phyloP scores from a whole-genome alignment of 805 yeast species.

The Candida koratica region DNA sequence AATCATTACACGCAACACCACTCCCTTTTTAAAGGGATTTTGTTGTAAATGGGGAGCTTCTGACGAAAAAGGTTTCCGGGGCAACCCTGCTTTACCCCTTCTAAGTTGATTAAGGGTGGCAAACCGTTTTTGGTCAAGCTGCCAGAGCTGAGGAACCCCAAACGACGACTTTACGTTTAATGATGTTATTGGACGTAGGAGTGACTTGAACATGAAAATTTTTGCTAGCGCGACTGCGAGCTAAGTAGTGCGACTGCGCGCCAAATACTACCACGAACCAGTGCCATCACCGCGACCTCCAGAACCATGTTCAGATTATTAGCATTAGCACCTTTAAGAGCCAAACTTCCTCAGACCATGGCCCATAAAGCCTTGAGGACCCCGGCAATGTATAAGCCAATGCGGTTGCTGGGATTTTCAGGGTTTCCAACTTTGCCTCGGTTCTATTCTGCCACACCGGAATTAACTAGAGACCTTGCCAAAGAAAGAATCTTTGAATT shows the following conservation, averaged over 20 bases:
- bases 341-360: too few species aligned
- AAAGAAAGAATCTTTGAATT: slow-evolving; percentile 59
- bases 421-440: too few species aligned
- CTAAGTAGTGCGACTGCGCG: too few species aligned
- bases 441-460: slow-evolving; percentile 55
- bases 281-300: too few species aligned
- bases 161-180: not conserved
- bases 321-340: slow-evolving; percentile 2
- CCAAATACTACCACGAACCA: too few species aligned
- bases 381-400: too few species aligned
- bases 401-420: slow-evolving; percentile 7
- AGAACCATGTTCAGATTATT: not conserved
- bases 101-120: slow-evolving; percentile 79
- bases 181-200: not conserved
- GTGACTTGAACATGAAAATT: slow-evolving; percentile 5
- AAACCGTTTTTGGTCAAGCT: slow-evolving; percentile 39
- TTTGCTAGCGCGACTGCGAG: too few species aligned
- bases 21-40: slow-evolving; percentile 91
- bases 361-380: slow-evolving; percentile 2
- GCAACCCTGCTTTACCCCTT: slow-evolving; percentile 53
- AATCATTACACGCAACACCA: slow-evolving; percentile 88
- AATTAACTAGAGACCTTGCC: slow-evolving; percentile 58
- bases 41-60: slow-evolving; percentile 78
- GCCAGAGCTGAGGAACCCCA: not conserved
- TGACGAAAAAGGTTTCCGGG: slow-evolving; percentile 47